A percentile compares a stretch with the other conserved stretches of the same genome.
These are phyloP conservation scores for Tetrapisispora iriomotensis DNA, from an alignment of 805 yeast species.

Conservation along the genomic window DNA sequence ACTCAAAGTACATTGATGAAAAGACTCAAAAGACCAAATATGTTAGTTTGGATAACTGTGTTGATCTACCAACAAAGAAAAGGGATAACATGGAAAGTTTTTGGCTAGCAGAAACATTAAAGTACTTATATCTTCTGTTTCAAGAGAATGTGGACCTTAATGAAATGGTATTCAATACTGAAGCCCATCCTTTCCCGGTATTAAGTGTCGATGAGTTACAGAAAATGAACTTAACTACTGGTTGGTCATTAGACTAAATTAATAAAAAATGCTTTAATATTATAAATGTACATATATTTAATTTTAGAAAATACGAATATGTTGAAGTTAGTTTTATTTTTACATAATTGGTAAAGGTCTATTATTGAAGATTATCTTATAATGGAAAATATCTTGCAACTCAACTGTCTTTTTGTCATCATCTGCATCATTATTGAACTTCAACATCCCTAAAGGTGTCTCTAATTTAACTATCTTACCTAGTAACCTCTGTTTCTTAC, in stretches of 20 bases:
- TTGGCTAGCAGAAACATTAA: constrained; percentile 90
- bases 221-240: constrained; percentile 16
- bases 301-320: neutral
- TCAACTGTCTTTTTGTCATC: constrained; percentile 31
- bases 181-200: constrained; percentile 87
- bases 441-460: constrained; percentile 56
- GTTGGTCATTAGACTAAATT: constrained; percentile 24
- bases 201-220: constrained; percentile 26
- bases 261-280: constrained; percentile 5
- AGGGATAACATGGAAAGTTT: constrained; percentile 80
- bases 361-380: constrained; percentile 51
- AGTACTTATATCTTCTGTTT: constrained; percentile 71
- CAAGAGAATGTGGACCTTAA: constrained; percentile 64
- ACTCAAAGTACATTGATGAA: constrained; percentile 37
- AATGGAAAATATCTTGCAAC: constrained; percentile 48
- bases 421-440: constrained; percentile 25
- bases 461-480: constrained; percentile 52
- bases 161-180: constrained; percentile 75
- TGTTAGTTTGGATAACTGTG: constrained; percentile 59
- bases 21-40: constrained; percentile 30
- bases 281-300: neutral
- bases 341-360: constrained; percentile 75
- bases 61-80: constrained; percentile 39
- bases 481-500: constrained; percentile 58
- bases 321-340: constrained; percentile 7